Conservation (phyloP, 805 yeast species). For the Sugiyamaella smithiae region DNA sequence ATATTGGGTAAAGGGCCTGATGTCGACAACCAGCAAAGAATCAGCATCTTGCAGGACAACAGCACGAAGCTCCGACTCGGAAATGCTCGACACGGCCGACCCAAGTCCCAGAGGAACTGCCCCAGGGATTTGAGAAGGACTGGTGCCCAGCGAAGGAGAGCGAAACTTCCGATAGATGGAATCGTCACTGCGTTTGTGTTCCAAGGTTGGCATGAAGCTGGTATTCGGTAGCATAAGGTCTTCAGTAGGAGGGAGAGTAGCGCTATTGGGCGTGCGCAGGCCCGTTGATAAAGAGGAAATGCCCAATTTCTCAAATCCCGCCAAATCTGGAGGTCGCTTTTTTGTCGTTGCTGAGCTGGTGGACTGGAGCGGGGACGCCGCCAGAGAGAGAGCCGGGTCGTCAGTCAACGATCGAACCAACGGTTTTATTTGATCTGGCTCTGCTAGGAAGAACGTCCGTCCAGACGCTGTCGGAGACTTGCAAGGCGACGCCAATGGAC, state of each 20-base stretch:
- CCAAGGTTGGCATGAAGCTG: not conserved
- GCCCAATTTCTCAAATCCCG: not conserved
- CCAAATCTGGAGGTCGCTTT: constrained; percentile 4
- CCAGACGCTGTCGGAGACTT: not conserved
- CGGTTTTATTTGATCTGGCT: not conserved
- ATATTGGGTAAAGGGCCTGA: constrained; percentile 76
- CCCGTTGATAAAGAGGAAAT: not conserved
- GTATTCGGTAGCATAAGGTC: not conserved
- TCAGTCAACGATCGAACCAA: not conserved
- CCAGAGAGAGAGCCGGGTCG: not conserved
- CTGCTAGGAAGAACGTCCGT: not conserved
- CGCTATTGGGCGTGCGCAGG: not conserved
- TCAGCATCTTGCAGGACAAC: not conserved
- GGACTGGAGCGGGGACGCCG: not conserved
- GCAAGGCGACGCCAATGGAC: not conserved
- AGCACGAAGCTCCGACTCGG: not conserved
- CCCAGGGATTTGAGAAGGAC: not conserved
- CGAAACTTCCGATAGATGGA: constrained; percentile 5
- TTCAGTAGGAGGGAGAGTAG: not conserved
- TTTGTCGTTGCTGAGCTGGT: not conserved
- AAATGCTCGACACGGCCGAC: not conserved
- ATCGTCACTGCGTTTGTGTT: constrained; percentile 4
- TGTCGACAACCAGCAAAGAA: constrained; percentile 61
- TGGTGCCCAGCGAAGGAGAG: constrained; percentile 6
- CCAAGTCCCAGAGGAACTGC: not conserved